phyloP scores from a whole-genome alignment of 352 stramenopile species.

The Pseudoperonospora humuli region DNA sequence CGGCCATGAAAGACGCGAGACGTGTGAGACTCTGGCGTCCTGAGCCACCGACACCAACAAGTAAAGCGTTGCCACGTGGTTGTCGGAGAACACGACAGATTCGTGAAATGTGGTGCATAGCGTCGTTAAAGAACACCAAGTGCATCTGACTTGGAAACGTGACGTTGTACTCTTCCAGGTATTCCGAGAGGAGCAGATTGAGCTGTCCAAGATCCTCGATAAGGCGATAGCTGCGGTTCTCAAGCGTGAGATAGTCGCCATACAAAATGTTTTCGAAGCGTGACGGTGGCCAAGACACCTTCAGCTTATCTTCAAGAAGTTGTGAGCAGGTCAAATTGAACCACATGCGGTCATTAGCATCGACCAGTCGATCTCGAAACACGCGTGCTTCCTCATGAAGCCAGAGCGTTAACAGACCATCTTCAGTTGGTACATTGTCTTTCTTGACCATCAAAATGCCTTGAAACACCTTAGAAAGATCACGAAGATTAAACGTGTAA shows the following conservation, averaged over 20 bases:
- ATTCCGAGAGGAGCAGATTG: constrained; percentile 78
- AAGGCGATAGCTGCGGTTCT: constrained; percentile 67
- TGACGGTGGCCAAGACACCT: constrained; percentile 47
- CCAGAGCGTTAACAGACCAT: constrained; percentile 83
- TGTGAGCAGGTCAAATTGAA: constrained; percentile 80
- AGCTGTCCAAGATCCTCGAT: constrained; percentile 62
- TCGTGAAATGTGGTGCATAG: constrained; percentile 90
- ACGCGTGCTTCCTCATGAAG: constrained; percentile 89
- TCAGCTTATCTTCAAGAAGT: constrained; percentile 59
- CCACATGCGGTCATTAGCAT: constrained; percentile 77
- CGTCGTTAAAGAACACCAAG: constrained; percentile 93
- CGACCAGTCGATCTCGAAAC: constrained; percentile 88
- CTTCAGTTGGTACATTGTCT: constrained; percentile 57
- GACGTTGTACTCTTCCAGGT: constrained; percentile 93
- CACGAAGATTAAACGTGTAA: constrained; percentile 93
- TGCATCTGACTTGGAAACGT: constrained; percentile 90
- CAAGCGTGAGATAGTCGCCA: constrained; percentile 84
- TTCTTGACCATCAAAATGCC: constrained; percentile 89
- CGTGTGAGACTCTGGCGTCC: constrained; percentile 88
- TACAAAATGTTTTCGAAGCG: constrained; percentile 84
- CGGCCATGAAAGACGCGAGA: constrained; percentile 87
- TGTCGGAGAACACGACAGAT: constrained; percentile 91
- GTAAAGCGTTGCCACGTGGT: constrained; percentile 85
- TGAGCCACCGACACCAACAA: constrained; percentile 88
- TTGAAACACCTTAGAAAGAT: constrained; percentile 91